phyloP scores from a whole-genome alignment of 1,284 basidiomycete genomes.

The Malassezia brasiliensis region DNA sequence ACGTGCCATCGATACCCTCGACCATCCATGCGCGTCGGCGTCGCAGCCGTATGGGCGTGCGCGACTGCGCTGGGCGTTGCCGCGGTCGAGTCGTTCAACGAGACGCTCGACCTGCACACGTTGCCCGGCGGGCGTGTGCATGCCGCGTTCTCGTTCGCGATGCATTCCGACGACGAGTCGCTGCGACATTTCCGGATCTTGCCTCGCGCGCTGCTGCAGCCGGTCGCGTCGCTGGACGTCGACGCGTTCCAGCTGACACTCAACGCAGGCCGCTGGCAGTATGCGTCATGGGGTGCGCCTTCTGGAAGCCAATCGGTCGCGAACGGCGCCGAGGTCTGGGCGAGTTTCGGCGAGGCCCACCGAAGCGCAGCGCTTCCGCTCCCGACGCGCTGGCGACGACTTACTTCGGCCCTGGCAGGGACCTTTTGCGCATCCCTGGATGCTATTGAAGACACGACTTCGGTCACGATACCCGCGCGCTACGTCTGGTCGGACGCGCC shows the following conservation, averaged over 20 bases:
- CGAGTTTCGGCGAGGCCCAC: slow-evolving; percentile 50
- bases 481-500: slow-evolving; percentile 14
- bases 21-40: background rate
- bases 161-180: slow-evolving; percentile 21
- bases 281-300: slow-evolving; percentile 59
- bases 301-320: slow-evolving; percentile 57
- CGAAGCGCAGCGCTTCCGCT: background rate
- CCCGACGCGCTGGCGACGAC: slow-evolving; percentile 58
- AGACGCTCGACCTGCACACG: slow-evolving; percentile 63
- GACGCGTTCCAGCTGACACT: slow-evolving; percentile 74
- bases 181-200: slow-evolving; percentile 53
- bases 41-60: background rate
- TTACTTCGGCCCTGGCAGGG: slow-evolving; percentile 79
- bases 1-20: slow-evolving; percentile 2
- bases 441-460: slow-evolving; percentile 32
- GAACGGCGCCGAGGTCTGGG: slow-evolving; percentile 78
- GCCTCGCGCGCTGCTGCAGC: slow-evolving; percentile 72
- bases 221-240: slow-evolving; percentile 70
- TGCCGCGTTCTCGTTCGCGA: slow-evolving; percentile 57
- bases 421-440: slow-evolving; percentile 88
- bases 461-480: slow-evolving; percentile 6
- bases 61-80: background rate
- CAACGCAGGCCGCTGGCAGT: slow-evolving; percentile 83
- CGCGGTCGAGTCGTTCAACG: slow-evolving; percentile 48
- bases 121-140: slow-evolving; percentile 74